Conservation (phyloP, 495 filamentous ascomycete species). For the Xylaria intraflava region DNA sequence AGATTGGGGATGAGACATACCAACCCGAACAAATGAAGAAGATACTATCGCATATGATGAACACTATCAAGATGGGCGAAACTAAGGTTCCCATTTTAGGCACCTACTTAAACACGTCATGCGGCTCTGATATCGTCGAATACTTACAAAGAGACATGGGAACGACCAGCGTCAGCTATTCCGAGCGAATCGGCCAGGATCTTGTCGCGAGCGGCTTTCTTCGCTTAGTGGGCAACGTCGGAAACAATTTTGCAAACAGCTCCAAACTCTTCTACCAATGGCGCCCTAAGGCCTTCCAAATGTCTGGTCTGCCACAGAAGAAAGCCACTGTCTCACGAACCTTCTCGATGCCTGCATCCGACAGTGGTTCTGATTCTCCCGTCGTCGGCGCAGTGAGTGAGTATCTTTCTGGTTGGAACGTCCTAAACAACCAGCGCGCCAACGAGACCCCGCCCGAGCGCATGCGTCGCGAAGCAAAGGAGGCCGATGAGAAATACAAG, state of each 20-base stretch:
- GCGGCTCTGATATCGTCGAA: slow-evolving; percentile 86
- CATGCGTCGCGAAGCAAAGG: slow-evolving; percentile 79
- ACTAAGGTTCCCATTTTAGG: slow-evolving; percentile 92
- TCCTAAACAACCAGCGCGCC: slow-evolving; percentile 71
- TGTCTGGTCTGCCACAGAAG: slow-evolving; percentile 81
- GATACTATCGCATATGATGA: slow-evolving; percentile 78
- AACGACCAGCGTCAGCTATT: slow-evolving; percentile 74
- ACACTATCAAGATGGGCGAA: slow-evolving; percentile 79
- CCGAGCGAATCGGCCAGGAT: slow-evolving; percentile 91
- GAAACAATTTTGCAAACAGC: slow-evolving; percentile 93
- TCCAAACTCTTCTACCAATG: slow-evolving; percentile 97
- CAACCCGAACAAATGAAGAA: slow-evolving; percentile 80
- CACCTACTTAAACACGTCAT: slow-evolving; percentile 85
- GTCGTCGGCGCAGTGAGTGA: slow-evolving; percentile 72
- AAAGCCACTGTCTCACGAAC: slow-evolving; percentile 65
- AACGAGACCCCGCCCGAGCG: slow-evolving; percentile 86
- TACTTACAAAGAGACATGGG: slow-evolving; percentile 87
- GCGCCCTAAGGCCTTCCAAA: slow-evolving; percentile 83
- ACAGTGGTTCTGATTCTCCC: slow-evolving; percentile 60
- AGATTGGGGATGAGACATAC: slow-evolving; percentile 85
- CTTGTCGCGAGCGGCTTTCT: slow-evolving; percentile 81
- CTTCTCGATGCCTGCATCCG: slow-evolving; percentile 51
- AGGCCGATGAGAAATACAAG: slow-evolving; percentile 94
- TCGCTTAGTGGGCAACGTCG: slow-evolving; percentile 86
- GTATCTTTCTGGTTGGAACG: slow-evolving; percentile 85